phyloP scores from a whole-genome alignment of 1,284 basidiomycete genomes.

The Wolfiporia cocos region DNA sequence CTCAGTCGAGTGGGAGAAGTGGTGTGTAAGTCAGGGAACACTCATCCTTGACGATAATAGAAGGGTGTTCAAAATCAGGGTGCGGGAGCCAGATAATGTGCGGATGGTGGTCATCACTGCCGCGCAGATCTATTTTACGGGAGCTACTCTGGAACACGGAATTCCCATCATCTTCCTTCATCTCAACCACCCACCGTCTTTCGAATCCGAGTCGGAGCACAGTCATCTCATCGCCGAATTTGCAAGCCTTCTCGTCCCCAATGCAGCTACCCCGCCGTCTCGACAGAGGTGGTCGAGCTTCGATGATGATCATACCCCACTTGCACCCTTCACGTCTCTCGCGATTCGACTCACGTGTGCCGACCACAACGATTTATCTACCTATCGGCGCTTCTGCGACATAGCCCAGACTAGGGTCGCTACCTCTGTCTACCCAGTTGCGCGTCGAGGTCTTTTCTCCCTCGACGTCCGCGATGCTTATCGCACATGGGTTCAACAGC shows the following conservation, averaged over 20 bases:
- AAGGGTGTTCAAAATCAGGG: slow-evolving; percentile 38
- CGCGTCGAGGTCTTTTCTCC: slow-evolving; percentile 39
- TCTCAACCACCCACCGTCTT: slow-evolving; percentile 39
- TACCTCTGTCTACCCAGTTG: slow-evolving; percentile 32
- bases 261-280: not conserved
- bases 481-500: slow-evolving; percentile 28
- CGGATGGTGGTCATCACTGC: slow-evolving; percentile 39
- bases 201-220: slow-evolving; percentile 26
- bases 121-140: slow-evolving; percentile 34
- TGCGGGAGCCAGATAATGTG: slow-evolving; percentile 16
- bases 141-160: slow-evolving; percentile 24
- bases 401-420: slow-evolving; percentile 30
- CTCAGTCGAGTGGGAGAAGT: slow-evolving; percentile 50
- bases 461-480: slow-evolving; percentile 26
- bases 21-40: slow-evolving; percentile 12
- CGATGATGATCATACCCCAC: slow-evolving; percentile 18
- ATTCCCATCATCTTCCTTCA: slow-evolving; percentile 35
- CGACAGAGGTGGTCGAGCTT: slow-evolving; percentile 21
- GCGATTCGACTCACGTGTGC: slow-evolving; percentile 42
- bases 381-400: slow-evolving; percentile 34
- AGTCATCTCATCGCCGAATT: slow-evolving; percentile 21
- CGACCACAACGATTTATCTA: slow-evolving; percentile 24
- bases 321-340: slow-evolving; percentile 41
- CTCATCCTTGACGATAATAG: slow-evolving; percentile 38
- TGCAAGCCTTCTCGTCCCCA: slow-evolving; percentile 8